These are phyloP conservation scores for Penicillium janthinellum DNA, from an alignment of 2,329 filamentous ascomycete species.

Conservation along the genomic window DNA sequence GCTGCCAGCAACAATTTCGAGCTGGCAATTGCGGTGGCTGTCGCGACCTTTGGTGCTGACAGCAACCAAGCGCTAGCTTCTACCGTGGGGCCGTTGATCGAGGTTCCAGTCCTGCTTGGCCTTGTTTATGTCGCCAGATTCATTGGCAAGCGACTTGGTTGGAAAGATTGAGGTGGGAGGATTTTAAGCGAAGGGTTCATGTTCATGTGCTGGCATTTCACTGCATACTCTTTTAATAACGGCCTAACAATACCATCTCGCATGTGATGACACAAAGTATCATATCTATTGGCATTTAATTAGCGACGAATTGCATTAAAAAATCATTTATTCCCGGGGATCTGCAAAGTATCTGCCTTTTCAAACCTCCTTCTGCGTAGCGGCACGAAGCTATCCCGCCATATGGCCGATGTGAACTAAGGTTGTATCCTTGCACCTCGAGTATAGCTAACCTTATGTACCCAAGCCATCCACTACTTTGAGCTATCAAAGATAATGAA, in stretches of 20 bases:
- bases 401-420: neutral
- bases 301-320: neutral
- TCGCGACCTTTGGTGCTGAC: slow-evolving; percentile 74
- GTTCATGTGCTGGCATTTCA: neutral
- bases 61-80: slow-evolving; percentile 80
- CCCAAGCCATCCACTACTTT: neutral
- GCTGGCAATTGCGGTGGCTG: slow-evolving; percentile 82
- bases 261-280: neutral
- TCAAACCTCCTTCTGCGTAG: neutral
- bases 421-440: neutral
- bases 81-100: slow-evolving; percentile 82
- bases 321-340: neutral
- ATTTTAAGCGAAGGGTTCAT: neutral
- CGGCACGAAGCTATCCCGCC: neutral
- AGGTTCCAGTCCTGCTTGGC: slow-evolving; percentile 77
- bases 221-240: neutral
- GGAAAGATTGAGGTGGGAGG: slow-evolving; percentile 10
- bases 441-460: neutral
- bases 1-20: slow-evolving; percentile 94
- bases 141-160: slow-evolving; percentile 28
- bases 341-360: neutral
- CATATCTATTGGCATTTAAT: neutral
- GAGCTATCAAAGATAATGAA: neutral
- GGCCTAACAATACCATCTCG: neutral
- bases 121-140: slow-evolving; percentile 71